phyloP scores from a whole-genome alignment of 768 basidiomycete species.

The Termitomyces eurrhizus region DNA sequence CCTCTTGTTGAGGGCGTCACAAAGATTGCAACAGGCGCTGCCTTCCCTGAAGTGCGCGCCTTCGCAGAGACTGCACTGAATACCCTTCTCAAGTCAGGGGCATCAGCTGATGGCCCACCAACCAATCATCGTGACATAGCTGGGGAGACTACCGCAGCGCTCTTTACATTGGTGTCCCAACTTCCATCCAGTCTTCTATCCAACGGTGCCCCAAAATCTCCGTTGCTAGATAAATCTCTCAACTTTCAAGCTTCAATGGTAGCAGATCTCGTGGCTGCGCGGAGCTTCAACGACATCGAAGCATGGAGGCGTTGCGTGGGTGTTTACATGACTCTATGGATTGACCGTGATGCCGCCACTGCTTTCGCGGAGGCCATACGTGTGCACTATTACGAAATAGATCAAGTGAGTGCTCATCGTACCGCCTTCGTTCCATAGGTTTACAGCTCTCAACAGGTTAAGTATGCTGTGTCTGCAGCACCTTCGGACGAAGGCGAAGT shows the following conservation, averaged over 20 bases:
- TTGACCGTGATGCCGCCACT: slow-evolving; percentile 43
- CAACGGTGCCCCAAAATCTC: slow-evolving; percentile 46
- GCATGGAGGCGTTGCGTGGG: slow-evolving; percentile 72
- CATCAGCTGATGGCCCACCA: slow-evolving; percentile 68
- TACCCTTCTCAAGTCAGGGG: slow-evolving; percentile 80
- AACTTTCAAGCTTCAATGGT: slow-evolving; percentile 72
- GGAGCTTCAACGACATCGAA: slow-evolving; percentile 49
- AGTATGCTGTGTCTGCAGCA: slow-evolving; percentile 40
- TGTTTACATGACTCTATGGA: slow-evolving; percentile 68
- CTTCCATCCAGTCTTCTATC: slow-evolving; percentile 48
- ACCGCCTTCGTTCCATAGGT: neutral
- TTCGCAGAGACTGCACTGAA: slow-evolving; percentile 52
- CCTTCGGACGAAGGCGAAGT: slow-evolving; percentile 76
- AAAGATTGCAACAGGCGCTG: slow-evolving; percentile 84
- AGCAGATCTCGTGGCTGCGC: slow-evolving; percentile 67
- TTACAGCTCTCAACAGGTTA: slow-evolving; percentile 40
- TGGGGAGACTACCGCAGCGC: slow-evolving; percentile 54
- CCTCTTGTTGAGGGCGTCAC: slow-evolving; percentile 87
- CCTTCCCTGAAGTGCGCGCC: slow-evolving; percentile 85
- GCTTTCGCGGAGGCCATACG: slow-evolving; percentile 63
- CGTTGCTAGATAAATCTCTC: slow-evolving; percentile 57
- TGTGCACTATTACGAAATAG: slow-evolving; percentile 71
- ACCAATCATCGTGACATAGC: slow-evolving; percentile 68
- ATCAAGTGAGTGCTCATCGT: slow-evolving; percentile 44
- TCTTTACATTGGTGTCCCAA: slow-evolving; percentile 53